Evolutionary conservation across 768 basidiomycete species (phyloP).

Genomic region (Tylopilus cervinicoccineus): DNA sequence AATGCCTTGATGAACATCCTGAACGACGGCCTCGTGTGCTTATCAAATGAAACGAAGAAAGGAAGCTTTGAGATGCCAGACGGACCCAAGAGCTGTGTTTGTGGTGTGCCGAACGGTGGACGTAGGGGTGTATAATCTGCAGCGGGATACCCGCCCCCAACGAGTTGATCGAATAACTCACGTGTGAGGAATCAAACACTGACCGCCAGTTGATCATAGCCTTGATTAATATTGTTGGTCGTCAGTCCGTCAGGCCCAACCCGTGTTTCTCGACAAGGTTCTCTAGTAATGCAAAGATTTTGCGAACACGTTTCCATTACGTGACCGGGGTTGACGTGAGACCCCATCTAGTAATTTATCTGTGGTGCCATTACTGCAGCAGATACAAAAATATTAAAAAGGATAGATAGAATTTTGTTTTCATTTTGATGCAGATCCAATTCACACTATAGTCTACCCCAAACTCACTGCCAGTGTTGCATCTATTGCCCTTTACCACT

Average conservation of each 20-base stretch:
- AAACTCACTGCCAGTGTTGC: too few relatives aligned
- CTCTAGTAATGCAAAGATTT: constrained; percentile 37
- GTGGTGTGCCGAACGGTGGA: constrained; percentile 46
- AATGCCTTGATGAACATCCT: constrained; percentile 71
- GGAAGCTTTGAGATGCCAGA: constrained; percentile 37
- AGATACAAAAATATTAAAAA: constrained; percentile 36
- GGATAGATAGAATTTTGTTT: too few relatives aligned
- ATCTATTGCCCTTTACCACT: too few relatives aligned
- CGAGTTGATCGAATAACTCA: constrained; percentile 60
- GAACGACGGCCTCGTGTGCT: constrained; percentile 65
- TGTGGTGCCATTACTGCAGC: constrained; percentile 32
- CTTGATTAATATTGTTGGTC: constrained; percentile 63
- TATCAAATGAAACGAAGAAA: constrained; percentile 47
- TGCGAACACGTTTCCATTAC: constrained; percentile 45
- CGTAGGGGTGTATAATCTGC: constrained; percentile 24
- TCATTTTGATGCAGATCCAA: too few relatives aligned
- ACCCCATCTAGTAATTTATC: constrained; percentile 55
- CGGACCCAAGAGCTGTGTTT: background rate
- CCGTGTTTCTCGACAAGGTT: constrained; percentile 40
- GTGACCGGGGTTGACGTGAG: constrained; percentile 28
- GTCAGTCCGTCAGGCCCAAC: constrained; percentile 64
- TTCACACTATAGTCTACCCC: too few relatives aligned
- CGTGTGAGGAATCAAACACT: constrained; percentile 41
- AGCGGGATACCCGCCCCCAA: constrained; percentile 56
- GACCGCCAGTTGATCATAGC: constrained; percentile 50